Percentiles rank a stretch among this genome's conserved stretches.
Evolutionary conservation across 75 land plant genomes (phyloP).

Genomic region (Isoetes taiwanensis): DNA sequence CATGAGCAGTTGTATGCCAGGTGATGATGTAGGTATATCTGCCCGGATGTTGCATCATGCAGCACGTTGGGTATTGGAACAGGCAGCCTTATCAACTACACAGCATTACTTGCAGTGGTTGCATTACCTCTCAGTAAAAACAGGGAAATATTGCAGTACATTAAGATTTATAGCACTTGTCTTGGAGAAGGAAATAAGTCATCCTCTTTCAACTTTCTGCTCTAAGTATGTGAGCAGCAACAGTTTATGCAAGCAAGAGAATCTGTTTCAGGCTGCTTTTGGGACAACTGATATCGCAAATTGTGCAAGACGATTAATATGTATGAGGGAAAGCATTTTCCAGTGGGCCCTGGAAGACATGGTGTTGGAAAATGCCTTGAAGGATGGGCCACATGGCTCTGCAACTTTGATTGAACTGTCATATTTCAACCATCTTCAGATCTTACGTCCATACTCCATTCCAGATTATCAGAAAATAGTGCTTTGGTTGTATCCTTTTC

Average conservation of each 20-base stretch:
- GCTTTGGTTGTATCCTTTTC: conserved; percentile 15
- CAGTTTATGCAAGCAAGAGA: no score
- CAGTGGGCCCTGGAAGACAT: neutral
- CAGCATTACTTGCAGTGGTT: conserved; percentile 48
- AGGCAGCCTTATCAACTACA: conserved; percentile 43
- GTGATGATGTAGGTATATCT: conserved; percentile 14
- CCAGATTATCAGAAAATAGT: neutral
- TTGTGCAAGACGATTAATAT: no score
- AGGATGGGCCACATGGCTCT: neutral
- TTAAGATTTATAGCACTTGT: conserved; percentile 22
- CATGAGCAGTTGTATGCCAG: neutral
- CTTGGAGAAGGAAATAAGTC: conserved; percentile 26
- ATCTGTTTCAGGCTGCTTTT: no score
- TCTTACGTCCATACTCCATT: neutral
- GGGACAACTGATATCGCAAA: no score
- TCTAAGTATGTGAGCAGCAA: neutral
- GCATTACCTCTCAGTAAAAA: conserved; percentile 20
- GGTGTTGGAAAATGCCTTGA: neutral
- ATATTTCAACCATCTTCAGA: neutral
- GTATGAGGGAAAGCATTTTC: neutral
- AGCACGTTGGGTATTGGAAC: conserved; percentile 69
- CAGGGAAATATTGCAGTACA: conserved; percentile 28
- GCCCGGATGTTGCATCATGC: conserved; percentile 50
- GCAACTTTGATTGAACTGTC: neutral
- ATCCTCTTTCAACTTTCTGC: conserved; percentile 33